A percentile compares a stretch with the other conserved stretches of the same genome.
These are phyloP conservation scores for Malassezia japonica DNA, from an alignment of 1,284 basidiomycete genomes.

Conservation along the genomic window DNA sequence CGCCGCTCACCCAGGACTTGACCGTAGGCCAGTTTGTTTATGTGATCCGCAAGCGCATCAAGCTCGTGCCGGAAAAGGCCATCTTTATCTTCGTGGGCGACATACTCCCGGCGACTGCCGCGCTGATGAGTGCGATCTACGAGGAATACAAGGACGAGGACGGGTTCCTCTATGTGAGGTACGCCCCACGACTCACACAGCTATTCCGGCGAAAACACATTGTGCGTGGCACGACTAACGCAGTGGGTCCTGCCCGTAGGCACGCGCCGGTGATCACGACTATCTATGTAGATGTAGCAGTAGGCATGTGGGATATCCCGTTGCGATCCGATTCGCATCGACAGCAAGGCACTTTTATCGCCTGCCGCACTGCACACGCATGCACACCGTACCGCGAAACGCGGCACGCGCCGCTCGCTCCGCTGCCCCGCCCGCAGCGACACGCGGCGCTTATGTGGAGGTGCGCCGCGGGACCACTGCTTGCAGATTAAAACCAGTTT, in stretches of 20 bases:
- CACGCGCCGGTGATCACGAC: no score
- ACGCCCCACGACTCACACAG: constrained; percentile 9
- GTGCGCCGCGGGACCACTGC: not conserved
- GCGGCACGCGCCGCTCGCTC: no score
- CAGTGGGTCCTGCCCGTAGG: not conserved
- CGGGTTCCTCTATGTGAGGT: constrained; percentile 39
- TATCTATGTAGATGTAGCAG: no score
- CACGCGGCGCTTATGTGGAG: no score
- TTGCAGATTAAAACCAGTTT: not conserved
- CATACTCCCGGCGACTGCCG: constrained; percentile 92
- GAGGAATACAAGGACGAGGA: constrained; percentile 68
- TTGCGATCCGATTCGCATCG: no score
- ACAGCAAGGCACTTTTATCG: no score
- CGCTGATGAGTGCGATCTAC: constrained; percentile 96
- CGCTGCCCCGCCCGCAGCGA: no score
- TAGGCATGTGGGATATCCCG: no score
- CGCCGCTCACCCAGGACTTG: constrained; percentile 60
- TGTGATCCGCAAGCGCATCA: constrained; percentile 99
- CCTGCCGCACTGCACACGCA: no score
- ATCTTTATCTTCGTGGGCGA: constrained; percentile 59
- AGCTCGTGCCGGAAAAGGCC: constrained; percentile 97
- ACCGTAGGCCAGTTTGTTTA: constrained; percentile 93
- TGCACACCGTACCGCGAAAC: no score
- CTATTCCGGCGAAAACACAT: constrained; percentile 45
- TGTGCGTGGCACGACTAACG: constrained; percentile 7